phyloP scores from a whole-genome alignment of 2,329 filamentous ascomycete genomes.

The Botrytis fabae region DNA sequence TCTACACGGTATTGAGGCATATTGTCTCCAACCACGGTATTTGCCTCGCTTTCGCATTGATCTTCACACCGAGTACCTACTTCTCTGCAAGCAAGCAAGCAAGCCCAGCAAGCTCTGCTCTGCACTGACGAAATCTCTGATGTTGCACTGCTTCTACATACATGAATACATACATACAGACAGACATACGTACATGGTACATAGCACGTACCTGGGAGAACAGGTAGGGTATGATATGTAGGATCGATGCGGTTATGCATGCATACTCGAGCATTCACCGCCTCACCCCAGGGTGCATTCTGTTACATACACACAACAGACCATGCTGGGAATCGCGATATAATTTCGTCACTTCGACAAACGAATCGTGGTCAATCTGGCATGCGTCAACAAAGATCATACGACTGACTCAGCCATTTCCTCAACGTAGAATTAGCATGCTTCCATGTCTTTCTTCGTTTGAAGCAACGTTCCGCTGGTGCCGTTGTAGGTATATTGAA shows the following conservation, averaged over 20 bases:
- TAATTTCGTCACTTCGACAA: neutral
- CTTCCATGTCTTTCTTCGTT: conserved; percentile 1
- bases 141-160: neutral
- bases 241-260: neutral
- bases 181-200: neutral
- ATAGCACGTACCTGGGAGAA: neutral
- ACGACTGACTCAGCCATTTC: neutral
- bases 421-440: neutral
- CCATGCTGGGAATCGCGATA: neutral
- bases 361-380: conserved; percentile 4
- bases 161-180: neutral
- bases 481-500: neutral
- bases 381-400: neutral
- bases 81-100: neutral
- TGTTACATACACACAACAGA: neutral
- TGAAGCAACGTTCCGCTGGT: neutral
- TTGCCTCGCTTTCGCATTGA: neutral
- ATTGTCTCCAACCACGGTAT: neutral
- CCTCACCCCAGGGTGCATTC: neutral
- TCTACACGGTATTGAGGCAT: neutral
- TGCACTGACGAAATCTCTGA: neutral
- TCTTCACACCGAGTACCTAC: neutral
- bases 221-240: neutral
- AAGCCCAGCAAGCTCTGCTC: neutral
- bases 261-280: neutral